Base-by-base conservation (phyloP, 2,329 filamentous ascomycete species). In the Esteya vermicola region DNA sequence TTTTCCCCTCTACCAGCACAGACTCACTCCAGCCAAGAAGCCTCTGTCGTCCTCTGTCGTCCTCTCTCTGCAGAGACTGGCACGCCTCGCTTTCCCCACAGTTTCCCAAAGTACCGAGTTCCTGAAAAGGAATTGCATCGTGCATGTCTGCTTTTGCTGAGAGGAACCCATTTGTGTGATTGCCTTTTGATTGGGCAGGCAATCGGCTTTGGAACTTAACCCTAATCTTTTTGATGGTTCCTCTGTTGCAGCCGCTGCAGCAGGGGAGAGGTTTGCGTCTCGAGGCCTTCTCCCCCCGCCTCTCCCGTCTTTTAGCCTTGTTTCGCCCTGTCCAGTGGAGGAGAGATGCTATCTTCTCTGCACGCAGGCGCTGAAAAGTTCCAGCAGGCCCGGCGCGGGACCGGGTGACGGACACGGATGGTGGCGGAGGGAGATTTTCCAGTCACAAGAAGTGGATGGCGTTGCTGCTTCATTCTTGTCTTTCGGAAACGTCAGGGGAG, bases 161-260 rank as follows among this genome's bases (percentile, higher is more conserved):
- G 32, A 14, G 14, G 33, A 27, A 36, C 25, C 19, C 33, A n/a
- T 36, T 40, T 14, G 39, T 31, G 32, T 16, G 36, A 31, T 19
- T 25, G 33, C 20, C 23, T n/a, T 6, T 10, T 16, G n/a, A 33
- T 14, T 25, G 14, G 25, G 14, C 20, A 13, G 22, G 20, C 19
- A 5, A 13, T 20, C 25, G n/a, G 18, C 22, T 62, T 80, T 78
- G 85, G 83, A 88, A 88, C 83, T 88, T 93, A 94, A 93, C 88
- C 88, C 88, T 94, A 94, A 82, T 72, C 66, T 65, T 61, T 65
- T 57, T 60, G 66, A 76, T 81, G 82, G 84, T 78, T 75, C 55
- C 22, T 6, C 23, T 21, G 7, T 12, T 13, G 13, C 36, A 16
- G n/a, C n/a, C 16, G 19, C 18, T 16, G 19, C 16, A n/a, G 13